Evolutionary conservation across 1,139 yeast species (phyloP).

Genomic region (Nakaseomyces kungkrabaensis): DNA sequence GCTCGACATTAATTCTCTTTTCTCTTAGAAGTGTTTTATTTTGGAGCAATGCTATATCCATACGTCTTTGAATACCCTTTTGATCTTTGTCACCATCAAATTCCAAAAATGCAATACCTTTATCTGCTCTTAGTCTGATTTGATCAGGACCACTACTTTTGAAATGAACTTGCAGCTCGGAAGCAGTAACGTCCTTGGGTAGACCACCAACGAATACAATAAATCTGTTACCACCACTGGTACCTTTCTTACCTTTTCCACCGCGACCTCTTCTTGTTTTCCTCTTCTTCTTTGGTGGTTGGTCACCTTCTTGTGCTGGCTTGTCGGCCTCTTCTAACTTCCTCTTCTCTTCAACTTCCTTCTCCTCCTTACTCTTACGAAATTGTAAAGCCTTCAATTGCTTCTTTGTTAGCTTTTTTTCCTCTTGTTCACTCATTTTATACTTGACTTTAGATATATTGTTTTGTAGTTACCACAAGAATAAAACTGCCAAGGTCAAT

Average conservation of each 20-base stretch:
- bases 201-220: slow-evolving; percentile 87
- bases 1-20: slow-evolving; percentile 83
- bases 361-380: slow-evolving; percentile 27
- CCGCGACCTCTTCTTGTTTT: slow-evolving; percentile 70
- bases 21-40: slow-evolving; percentile 63
- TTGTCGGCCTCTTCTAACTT: slow-evolving; percentile 23
- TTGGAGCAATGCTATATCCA: slow-evolving; percentile 73
- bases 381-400: slow-evolving; percentile 72
- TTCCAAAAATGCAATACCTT: slow-evolving; percentile 90
- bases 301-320: slow-evolving; percentile 24
- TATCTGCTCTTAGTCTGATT: slow-evolving; percentile 68
- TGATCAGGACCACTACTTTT: slow-evolving; percentile 61
- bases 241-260: slow-evolving; percentile 44
- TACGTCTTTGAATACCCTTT: slow-evolving; percentile 59
- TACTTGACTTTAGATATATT: not conserved
- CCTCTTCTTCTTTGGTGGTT: slow-evolving; percentile 49
- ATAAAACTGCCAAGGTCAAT: too few species aligned
- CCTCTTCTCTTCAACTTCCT: slow-evolving; percentile 23
- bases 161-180: slow-evolving; percentile 65
- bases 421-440: slow-evolving; percentile 5
- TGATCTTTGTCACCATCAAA: slow-evolving; percentile 48
- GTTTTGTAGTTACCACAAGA: too few species aligned
- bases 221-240: slow-evolving; percentile 67
- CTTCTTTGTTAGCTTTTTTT: slow-evolving; percentile 58
- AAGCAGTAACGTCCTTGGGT: slow-evolving; percentile 59